phyloP scores from a whole-genome alignment of 148 eudicot species.

The Talinum fruticosum region DNA sequence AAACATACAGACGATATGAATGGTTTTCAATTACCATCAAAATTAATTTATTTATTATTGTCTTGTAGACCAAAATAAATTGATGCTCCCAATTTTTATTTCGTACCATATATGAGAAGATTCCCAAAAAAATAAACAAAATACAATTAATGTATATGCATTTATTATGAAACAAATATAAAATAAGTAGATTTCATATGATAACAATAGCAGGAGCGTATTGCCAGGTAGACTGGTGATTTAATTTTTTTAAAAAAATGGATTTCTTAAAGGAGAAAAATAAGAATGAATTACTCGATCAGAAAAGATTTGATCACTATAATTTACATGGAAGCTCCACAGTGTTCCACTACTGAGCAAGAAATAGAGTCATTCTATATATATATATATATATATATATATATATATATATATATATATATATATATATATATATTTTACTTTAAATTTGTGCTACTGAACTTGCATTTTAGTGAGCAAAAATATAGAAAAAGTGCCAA shows the following conservation, averaged over 20 bases:
- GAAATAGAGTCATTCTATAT: too few species aligned
- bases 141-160: neutral
- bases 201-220: neutral
- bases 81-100: neutral
- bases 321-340: neutral
- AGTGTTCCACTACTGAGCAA: too few species aligned
- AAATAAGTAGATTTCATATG: neutral
- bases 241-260: neutral
- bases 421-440: too few species aligned
- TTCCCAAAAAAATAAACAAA: neutral
- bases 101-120: neutral
- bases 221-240: neutral
- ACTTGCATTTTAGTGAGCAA: too few species aligned
- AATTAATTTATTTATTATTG: too few species aligned
- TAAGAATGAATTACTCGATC: neutral
- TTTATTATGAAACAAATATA: neutral
- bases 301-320: neutral
- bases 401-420: too few species aligned
- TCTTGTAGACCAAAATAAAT: too few species aligned
- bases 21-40: too few species aligned
- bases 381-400: too few species aligned
- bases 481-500: neutral
- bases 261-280: neutral
- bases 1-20: too few species aligned
- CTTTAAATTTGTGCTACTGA: too few species aligned